phyloP scores from a whole-genome alignment of 805 yeast genomes.

The Wickerhamiella occidentalis region DNA sequence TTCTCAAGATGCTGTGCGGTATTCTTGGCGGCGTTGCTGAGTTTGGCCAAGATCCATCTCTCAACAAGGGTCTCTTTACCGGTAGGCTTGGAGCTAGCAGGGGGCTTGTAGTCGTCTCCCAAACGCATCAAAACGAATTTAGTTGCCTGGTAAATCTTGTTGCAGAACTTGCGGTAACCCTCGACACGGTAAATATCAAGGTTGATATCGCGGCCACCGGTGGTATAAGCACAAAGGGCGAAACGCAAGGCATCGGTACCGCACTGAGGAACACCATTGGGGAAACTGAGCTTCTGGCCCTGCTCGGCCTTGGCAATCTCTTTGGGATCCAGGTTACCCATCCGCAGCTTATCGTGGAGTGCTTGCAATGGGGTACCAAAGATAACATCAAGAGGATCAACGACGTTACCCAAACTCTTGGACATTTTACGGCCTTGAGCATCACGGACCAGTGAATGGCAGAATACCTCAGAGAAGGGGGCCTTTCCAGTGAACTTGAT shows the following conservation, averaged over 20 bases:
- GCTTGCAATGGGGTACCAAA: conserved; percentile 69
- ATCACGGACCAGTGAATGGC: conserved; percentile 96
- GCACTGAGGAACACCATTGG: conserved; percentile 97
- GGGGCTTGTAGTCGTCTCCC: conserved; percentile 80
- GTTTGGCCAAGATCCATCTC: conserved; percentile 88
- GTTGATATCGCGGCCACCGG: conserved; percentile 98
- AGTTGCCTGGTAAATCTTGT: conserved; percentile 97
- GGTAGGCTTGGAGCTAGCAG: conserved; percentile 40
- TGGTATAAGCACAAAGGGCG: conserved; percentile 94
- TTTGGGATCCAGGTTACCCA: conserved; percentile 79
- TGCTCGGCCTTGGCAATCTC: conserved; percentile 77
- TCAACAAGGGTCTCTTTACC: conserved; percentile 88
- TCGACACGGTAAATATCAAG: conserved; percentile 92
- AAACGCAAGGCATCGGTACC: conserved; percentile 98
- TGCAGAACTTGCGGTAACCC: conserved; percentile 98
- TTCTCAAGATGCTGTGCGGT: conserved; percentile 58
- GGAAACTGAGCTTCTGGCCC: conserved; percentile 84
- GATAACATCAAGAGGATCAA: conserved; percentile 93
- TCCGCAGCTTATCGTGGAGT: conserved; percentile 61
- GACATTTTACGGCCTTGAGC: conserved; percentile 99
- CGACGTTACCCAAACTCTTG: conserved; percentile 89
- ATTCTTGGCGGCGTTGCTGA: conserved; percentile 53
- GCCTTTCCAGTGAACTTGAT: conserved; percentile 78
- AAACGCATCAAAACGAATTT: conserved; percentile 89
- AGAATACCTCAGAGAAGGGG: conserved; percentile 94